A percentile compares a stretch with the other conserved stretches of the same genome.
Evolutionary conservation across 2,329 filamentous ascomycete species (phyloP).

Genomic region (Chaetomiaceae sp.): DNA sequence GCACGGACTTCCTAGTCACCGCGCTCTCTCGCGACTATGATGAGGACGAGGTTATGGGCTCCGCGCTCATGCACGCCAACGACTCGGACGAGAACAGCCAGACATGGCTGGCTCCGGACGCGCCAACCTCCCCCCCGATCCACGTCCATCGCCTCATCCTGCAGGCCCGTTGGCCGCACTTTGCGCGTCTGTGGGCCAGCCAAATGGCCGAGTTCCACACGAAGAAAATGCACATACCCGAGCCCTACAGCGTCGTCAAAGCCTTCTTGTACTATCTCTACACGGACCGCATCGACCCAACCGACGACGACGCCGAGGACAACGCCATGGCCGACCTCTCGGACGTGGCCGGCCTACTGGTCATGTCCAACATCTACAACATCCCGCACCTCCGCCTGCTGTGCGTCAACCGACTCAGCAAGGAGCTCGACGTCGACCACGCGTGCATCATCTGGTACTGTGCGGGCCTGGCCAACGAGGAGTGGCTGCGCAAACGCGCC

Average conservation of each 20-base stretch:
- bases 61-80: slow-evolving; percentile 44
- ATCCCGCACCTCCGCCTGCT: slow-evolving; percentile 88
- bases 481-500: slow-evolving; percentile 86
- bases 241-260: slow-evolving; percentile 89
- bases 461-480: slow-evolving; percentile 82
- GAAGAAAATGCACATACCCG: slow-evolving; percentile 95
- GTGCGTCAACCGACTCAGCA: slow-evolving; percentile 83
- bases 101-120: slow-evolving; percentile 57
- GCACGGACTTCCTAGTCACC: slow-evolving; percentile 86
- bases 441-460: slow-evolving; percentile 96
- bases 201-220: slow-evolving; percentile 98
- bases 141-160: slow-evolving; percentile 94
- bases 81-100: slow-evolving; percentile 40
- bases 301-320: slow-evolving; percentile 44
- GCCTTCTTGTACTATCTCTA: slow-evolving; percentile 96
- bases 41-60: slow-evolving; percentile 58
- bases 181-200: slow-evolving; percentile 82
- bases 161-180: slow-evolving; percentile 94
- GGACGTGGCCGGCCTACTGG: slow-evolving; percentile 88
- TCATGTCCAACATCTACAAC: slow-evolving; percentile 98
- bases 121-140: slow-evolving; percentile 73
- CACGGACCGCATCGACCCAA: slow-evolving; percentile 77
- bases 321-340: slow-evolving; percentile 68
- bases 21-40: slow-evolving; percentile 76
- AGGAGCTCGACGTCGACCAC: slow-evolving; percentile 90